A percentile compares a stretch with the other conserved stretches of the same genome.
These are phyloP conservation scores for Penicillium brasilianum DNA, from an alignment of 2,329 filamentous ascomycete species.

Conservation along the genomic window DNA sequence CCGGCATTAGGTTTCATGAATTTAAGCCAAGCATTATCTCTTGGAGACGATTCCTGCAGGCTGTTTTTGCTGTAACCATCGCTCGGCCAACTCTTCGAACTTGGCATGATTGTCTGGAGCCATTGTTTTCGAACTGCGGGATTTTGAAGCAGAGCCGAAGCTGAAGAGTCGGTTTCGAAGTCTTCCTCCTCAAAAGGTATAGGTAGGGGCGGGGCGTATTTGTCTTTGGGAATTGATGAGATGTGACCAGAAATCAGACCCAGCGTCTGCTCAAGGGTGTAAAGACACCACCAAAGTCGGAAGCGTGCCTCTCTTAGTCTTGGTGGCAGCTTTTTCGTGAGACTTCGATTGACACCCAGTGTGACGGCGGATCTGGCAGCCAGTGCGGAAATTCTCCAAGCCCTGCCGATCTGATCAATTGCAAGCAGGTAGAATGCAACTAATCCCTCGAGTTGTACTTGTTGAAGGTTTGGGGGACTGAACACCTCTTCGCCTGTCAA, in stretches of 20 bases:
- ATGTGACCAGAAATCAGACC: conserved; percentile 3
- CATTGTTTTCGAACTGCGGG: conserved; percentile 1
- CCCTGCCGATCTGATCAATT: conserved; percentile 7
- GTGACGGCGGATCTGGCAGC: conserved; percentile 3
- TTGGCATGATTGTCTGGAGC: conserved; percentile 7
- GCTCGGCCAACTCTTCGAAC: neutral
- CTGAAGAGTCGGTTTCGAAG: conserved; percentile 3
- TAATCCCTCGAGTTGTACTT: conserved; percentile 4
- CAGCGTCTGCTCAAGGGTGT: conserved; percentile 4
- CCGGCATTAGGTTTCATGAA: neutral
- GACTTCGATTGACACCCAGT: neutral
- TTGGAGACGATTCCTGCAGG: neutral
- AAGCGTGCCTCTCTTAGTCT: conserved; percentile 4
- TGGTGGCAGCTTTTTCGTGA: neutral
- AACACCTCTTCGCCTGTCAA: conserved; percentile 1
- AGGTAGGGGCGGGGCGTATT: neutral
- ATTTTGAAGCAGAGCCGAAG: conserved; percentile 2
- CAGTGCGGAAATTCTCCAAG: conserved; percentile 5
- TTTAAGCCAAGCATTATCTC: conserved; percentile 7
- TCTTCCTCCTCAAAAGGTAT: conserved; percentile 7
- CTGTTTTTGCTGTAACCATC: neutral
- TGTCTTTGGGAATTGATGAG: neutral
- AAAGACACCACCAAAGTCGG: conserved; percentile 7
- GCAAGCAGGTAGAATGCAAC: conserved; percentile 7
- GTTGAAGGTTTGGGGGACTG: conserved; percentile 6